Conservation (phyloP, 805 yeast genomes). For the Diddensiella transvaalensis region DNA sequence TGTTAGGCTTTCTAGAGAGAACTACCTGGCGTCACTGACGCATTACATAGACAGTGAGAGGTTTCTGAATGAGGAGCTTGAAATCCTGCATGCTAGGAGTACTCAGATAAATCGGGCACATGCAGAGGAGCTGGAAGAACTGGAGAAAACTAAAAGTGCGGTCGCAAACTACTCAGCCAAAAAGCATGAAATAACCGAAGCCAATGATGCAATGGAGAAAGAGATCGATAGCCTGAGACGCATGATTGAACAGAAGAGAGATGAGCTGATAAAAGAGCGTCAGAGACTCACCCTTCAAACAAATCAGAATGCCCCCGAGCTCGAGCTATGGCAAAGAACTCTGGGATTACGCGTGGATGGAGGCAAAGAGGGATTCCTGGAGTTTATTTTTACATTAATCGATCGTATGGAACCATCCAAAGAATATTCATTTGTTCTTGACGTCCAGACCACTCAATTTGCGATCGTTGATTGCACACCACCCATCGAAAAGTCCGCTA, state of each 20-base stretch:
- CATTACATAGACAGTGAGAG: slow-evolving; percentile 24
- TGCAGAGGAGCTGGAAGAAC: slow-evolving; percentile 26
- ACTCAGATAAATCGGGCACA: slow-evolving; percentile 20
- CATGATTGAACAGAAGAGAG: slow-evolving; percentile 32
- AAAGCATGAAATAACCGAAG: slow-evolving; percentile 24
- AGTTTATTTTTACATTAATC: slow-evolving; percentile 48
- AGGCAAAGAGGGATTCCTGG: slow-evolving; percentile 43
- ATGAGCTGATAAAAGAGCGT: slow-evolving; percentile 34
- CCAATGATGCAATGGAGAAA: slow-evolving; percentile 20
- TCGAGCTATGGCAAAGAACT: slow-evolving; percentile 47
- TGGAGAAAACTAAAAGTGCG: slow-evolving; percentile 26
- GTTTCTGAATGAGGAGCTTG: slow-evolving; percentile 34
- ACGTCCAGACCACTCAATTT: slow-evolving; percentile 40
- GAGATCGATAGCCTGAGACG: slow-evolving; percentile 35
- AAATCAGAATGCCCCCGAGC: slow-evolving; percentile 49
- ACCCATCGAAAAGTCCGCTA: slow-evolving; percentile 27
- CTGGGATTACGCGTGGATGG: slow-evolving; percentile 57
- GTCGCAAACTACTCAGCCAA: slow-evolving; percentile 25
- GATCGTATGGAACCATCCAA: slow-evolving; percentile 42
- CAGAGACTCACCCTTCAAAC: slow-evolving; percentile 41
- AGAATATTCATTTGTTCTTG: slow-evolving; percentile 44
- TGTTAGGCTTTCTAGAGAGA: slow-evolving; percentile 22
- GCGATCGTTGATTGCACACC: slow-evolving; percentile 41
- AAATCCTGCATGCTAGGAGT: slow-evolving; percentile 19
- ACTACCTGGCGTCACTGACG: slow-evolving; percentile 18